These are phyloP conservation scores for Physcomitrium patens DNA, from an alignment of 225 moss, liverwort and hornwort genomes.

Conservation along the genomic window DNA sequence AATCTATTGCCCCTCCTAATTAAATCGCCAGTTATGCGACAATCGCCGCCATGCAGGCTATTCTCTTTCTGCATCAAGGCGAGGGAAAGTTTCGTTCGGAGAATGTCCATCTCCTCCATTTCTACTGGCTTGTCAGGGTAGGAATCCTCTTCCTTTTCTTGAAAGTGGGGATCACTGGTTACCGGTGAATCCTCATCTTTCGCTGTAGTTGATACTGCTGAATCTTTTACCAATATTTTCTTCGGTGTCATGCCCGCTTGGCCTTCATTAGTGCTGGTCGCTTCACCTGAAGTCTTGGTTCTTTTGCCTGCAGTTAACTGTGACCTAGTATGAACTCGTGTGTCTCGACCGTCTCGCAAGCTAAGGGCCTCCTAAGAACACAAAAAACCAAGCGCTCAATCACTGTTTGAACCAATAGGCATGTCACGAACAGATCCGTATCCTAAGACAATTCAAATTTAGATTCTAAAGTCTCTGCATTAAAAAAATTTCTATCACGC, in stretches of 20 bases:
- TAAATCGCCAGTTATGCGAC: conserved; percentile 51
- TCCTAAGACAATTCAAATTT: too few relatives aligned
- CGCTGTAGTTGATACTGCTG: too few relatives aligned
- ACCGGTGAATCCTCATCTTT: conserved; percentile 17
- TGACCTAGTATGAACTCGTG: conserved; percentile 8
- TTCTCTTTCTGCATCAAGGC: conserved; percentile 57
- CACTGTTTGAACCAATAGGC: neutral
- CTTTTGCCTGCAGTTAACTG: neutral
- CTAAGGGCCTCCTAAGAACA: conserved; percentile 26
- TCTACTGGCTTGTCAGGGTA: conserved; percentile 38
- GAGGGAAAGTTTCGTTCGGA: conserved; percentile 50
- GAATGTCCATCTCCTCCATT: conserved; percentile 61
- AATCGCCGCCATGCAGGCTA: conserved; percentile 47
- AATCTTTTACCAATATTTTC: conserved; percentile 34
- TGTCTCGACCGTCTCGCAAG: conserved; percentile 35
- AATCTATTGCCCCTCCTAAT: conserved; percentile 36
- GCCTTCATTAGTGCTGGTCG: neutral
- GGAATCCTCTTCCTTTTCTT: conserved; percentile 25
- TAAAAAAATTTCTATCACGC: too few relatives aligned
- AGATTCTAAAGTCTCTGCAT: too few relatives aligned
- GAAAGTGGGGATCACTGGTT: neutral
- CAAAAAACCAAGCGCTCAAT: neutral
- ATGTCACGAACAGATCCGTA: too few relatives aligned
- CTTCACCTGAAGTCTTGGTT: neutral
- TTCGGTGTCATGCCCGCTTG: conserved; percentile 19